A percentile compares a stretch with the other conserved stretches of the same genome.
phyloP scores from a whole-genome alignment of 768 basidiomycete genomes.

The Russula sp. region DNA sequence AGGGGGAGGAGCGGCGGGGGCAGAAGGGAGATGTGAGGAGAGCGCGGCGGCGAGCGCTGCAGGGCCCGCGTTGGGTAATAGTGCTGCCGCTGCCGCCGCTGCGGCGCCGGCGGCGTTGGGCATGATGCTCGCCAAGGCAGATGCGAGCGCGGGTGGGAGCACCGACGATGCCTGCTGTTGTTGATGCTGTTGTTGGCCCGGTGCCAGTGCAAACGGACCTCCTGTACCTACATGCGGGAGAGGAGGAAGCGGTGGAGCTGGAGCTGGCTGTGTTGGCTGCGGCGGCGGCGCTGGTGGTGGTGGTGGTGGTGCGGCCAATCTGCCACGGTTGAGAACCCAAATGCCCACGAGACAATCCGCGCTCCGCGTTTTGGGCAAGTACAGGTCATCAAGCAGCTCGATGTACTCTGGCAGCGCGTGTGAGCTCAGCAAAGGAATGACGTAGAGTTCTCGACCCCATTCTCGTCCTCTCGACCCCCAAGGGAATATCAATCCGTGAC shows the following conservation, averaged over 20 bases:
- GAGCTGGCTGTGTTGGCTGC: background rate
- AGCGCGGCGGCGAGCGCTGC: constrained; percentile 18
- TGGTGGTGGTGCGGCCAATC: constrained; percentile 37
- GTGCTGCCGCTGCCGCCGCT: too few species aligned
- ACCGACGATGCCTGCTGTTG: constrained; percentile 4
- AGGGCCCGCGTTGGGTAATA: background rate
- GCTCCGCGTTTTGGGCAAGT: constrained; percentile 56
- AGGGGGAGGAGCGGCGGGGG: too few species aligned
- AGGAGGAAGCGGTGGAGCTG: background rate
- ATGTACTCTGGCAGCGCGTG: constrained; percentile 77
- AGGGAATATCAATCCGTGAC: constrained; percentile 80
- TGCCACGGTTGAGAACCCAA: constrained; percentile 81
- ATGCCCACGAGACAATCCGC: constrained; percentile 69
- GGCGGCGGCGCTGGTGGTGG: background rate
- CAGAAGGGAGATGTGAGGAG: constrained; percentile 30
- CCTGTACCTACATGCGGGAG: background rate
- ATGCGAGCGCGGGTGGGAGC: constrained; percentile 15
- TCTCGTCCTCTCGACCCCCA: constrained; percentile 76
- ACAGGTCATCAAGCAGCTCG: constrained; percentile 71
- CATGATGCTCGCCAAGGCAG: constrained; percentile 16
- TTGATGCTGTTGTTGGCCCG: constrained; percentile 13
- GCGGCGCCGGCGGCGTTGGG: background rate
- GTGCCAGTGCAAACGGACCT: background rate
- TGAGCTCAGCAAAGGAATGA: constrained; percentile 63
- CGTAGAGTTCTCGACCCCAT: constrained; percentile 77